Evolutionary conservation across 495 filamentous ascomycete species (phyloP).

Genomic region (Lasiosphaeriaceae sp.): DNA sequence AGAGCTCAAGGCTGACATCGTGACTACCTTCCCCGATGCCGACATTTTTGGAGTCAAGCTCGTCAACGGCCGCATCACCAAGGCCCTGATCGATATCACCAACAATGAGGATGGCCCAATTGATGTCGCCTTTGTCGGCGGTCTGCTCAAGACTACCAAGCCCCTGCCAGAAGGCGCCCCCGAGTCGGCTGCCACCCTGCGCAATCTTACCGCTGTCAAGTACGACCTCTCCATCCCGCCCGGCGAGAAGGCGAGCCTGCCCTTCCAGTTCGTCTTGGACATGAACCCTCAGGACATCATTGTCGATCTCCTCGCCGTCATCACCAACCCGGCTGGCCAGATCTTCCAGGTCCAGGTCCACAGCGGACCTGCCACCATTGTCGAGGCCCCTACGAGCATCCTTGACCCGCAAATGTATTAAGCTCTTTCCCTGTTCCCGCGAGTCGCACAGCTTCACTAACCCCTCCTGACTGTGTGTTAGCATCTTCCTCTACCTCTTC

Average conservation of each 20-base stretch:
- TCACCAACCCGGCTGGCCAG: conserved; percentile 61
- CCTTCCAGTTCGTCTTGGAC: conserved; percentile 83
- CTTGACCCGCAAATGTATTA: conserved; percentile 91
- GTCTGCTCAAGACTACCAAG: conserved; percentile 61
- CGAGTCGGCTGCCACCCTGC: conserved; percentile 54
- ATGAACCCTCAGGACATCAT: conserved; percentile 88
- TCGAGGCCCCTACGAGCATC: conserved; percentile 88
- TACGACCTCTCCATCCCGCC: conserved; percentile 75
- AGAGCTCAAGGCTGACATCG: conserved; percentile 68
- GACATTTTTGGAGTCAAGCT: conserved; percentile 95
- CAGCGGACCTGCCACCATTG: conserved; percentile 83
- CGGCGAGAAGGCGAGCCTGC: conserved; percentile 68
- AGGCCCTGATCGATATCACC: conserved; percentile 72
- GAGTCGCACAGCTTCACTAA: neutral
- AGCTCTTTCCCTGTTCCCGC: conserved; percentile 25
- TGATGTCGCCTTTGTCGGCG: conserved; percentile 71
- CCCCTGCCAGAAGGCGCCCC: conserved; percentile 47
- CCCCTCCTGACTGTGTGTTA: conserved; percentile 25
- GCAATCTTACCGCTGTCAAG: conserved; percentile 75
- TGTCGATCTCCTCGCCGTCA: conserved; percentile 67
- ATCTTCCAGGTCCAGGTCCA: conserved; percentile 76
- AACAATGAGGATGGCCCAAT: conserved; percentile 81
- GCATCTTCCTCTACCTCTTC: conserved; percentile 96
- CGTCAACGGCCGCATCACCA: conserved; percentile 86
- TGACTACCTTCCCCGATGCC: conserved; percentile 76